A percentile compares a stretch with the other conserved stretches of the same genome.
These are phyloP conservation scores for Saprolegnia parasitica DNA, from an alignment of 352 stramenopile genomes.

Conservation along the genomic window DNA sequence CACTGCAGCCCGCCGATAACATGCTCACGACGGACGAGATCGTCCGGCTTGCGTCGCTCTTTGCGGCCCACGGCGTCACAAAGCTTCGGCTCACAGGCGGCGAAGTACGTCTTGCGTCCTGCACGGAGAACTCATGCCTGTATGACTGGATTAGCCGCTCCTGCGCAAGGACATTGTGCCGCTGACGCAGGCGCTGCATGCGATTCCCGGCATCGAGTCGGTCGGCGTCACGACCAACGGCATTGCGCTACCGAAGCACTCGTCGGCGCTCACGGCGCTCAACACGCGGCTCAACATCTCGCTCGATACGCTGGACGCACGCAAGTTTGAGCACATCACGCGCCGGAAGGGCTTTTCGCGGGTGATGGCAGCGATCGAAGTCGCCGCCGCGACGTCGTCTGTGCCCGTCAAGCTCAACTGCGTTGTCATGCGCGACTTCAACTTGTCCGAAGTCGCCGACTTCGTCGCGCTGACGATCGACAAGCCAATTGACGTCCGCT, in stretches of 20 bases:
- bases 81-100: constrained; percentile 95
- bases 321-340: constrained; percentile 92
- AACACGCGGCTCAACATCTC: constrained; percentile 93
- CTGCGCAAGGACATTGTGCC: constrained; percentile 54
- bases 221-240: constrained; percentile 97
- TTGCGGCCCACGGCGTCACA: constrained; percentile 85
- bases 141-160: constrained; percentile 35
- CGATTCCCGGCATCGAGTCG: constrained; percentile 63
- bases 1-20: constrained; percentile 66
- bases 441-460: constrained; percentile 91
- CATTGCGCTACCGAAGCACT: constrained; percentile 83
- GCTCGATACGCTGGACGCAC: constrained; percentile 91
- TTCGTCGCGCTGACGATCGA: constrained; percentile 92
- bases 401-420: constrained; percentile 95
- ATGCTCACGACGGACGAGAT: constrained; percentile 91
- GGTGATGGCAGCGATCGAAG: constrained; percentile 82
- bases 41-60: constrained; percentile 81
- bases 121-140: constrained; percentile 33
- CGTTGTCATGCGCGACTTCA: constrained; percentile 95
- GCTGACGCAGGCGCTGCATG: constrained; percentile 44
- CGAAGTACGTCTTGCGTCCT: constrained; percentile 66
- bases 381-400: constrained; percentile 50
- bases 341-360: constrained; percentile 82
- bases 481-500: constrained; percentile 90
- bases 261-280: constrained; percentile 70